A percentile compares a stretch with the other conserved stretches of the same genome.
Conservation (phyloP, 2,329 filamentous ascomycete species). For the Simplicillium aogashimaense region DNA sequence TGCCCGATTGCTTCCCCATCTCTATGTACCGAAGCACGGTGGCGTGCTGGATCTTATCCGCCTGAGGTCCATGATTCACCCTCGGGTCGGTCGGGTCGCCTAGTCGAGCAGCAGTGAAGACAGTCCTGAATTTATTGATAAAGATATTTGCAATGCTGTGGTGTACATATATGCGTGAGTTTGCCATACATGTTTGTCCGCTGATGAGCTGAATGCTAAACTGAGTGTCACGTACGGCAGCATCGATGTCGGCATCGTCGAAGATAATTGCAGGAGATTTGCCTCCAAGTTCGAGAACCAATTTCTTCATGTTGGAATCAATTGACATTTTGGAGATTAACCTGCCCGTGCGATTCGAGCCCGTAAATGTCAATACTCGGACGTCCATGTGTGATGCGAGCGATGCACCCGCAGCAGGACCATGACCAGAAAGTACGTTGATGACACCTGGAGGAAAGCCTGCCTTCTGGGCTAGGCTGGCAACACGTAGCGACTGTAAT, state of each 20-base stretch:
- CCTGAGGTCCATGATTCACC: conserved; percentile 34
- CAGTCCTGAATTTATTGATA: conserved; percentile 43
- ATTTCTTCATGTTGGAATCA: conserved; percentile 43
- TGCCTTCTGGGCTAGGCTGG: conserved; percentile 9
- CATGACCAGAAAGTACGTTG: conserved; percentile 8
- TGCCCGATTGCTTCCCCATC: conserved; percentile 29
- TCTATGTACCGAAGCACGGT: conserved; percentile 34
- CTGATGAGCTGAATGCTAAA: conserved; percentile 39
- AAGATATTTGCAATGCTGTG: conserved; percentile 43
- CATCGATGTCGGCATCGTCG: conserved; percentile 52
- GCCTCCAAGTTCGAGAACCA: conserved; percentile 47
- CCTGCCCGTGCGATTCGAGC: conserved; percentile 54
- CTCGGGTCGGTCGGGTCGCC: conserved; percentile 22
- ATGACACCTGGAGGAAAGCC: conserved; percentile 11
- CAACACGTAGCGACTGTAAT: conserved; percentile 2
- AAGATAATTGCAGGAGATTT: conserved; percentile 47
- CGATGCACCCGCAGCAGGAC: neutral
- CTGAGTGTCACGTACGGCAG: conserved; percentile 44
- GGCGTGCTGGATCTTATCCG: conserved; percentile 38
- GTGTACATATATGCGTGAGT: conserved; percentile 48
- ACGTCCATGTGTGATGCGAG: conserved; percentile 8
- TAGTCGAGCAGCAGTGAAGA: conserved; percentile 27
- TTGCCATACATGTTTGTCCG: conserved; percentile 52
- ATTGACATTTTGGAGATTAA: conserved; percentile 59
- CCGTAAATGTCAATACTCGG: conserved; percentile 16